A percentile compares a stretch with the other conserved stretches of the same genome.
phyloP scores from a whole-genome alignment of 2,329 filamentous ascomycete species.

The Leptodontidium sp. region DNA sequence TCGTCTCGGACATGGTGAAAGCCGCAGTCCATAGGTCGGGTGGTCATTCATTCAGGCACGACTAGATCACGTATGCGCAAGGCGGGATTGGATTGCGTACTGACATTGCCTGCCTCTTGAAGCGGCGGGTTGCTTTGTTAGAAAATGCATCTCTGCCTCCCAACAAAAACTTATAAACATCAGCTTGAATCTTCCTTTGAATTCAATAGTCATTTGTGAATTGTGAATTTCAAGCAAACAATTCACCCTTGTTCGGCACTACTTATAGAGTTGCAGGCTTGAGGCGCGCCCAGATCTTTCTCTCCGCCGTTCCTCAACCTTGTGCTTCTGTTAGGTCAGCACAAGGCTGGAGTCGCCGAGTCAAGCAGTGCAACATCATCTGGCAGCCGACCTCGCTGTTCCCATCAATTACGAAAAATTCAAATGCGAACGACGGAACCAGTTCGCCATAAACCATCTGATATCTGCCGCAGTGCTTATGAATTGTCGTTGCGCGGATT shows the following conservation, averaged over 20 bases:
- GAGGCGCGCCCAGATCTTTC: background rate
- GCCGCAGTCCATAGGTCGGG: background rate
- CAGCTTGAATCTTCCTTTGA: background rate
- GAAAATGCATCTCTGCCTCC: background rate
- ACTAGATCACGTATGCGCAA: slow-evolving; percentile 22
- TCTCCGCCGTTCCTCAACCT: background rate
- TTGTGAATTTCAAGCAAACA: no score
- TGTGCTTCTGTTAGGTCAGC: background rate
- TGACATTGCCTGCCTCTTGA: slow-evolving; percentile 9
- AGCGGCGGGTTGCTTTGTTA: background rate
- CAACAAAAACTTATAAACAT: background rate
- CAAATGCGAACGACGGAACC: slow-evolving; percentile 18
- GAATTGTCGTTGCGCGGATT: slow-evolving; percentile 27
- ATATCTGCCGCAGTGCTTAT: slow-evolving; percentile 18
- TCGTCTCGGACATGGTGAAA: slow-evolving; percentile 1
- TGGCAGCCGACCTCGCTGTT: slow-evolving; percentile 24
- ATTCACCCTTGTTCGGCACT: background rate
- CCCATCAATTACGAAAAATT: slow-evolving; percentile 19
- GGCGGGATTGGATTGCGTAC: slow-evolving; percentile 23
- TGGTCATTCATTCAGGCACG: slow-evolving; percentile 18
- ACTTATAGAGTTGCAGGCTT: background rate
- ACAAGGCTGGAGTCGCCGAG: slow-evolving; percentile 28
- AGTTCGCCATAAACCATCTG: slow-evolving; percentile 15
- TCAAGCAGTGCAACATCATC: slow-evolving; percentile 22
- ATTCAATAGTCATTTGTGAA: no score